Base-by-base conservation (phyloP, 2,329 filamentous ascomycete species). In the Cryphonectria naterciae region DNA sequence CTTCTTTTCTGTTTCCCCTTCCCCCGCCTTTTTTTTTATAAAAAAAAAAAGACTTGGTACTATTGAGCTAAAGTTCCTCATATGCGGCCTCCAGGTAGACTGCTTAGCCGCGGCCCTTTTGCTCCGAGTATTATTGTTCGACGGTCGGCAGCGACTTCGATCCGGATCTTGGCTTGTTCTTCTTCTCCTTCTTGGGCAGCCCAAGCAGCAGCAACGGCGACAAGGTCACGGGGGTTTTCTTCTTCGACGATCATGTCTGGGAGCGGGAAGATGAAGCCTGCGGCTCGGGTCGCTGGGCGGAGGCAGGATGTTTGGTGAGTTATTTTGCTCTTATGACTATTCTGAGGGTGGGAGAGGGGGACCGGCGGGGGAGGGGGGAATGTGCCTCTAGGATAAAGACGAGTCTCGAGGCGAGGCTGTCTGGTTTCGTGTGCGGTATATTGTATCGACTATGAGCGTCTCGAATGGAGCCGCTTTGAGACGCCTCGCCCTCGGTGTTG, bases 281-380 rank as follows among this genome's bases (percentile, higher is more conserved):
- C 81, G 10, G 81, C 81, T 39, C 76, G 81, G 46, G 81, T 83
- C 61, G 77, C 80, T 15, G 79, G 80, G n/a, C 78, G 80, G 72
- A 75, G 79, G 69, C 80, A 82, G 63, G 79, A 83, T 80, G 81
- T 83, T 19, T 83, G 81, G 81, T 81, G 69, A 78, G 79, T 64
- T 17, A 37, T 43, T 63, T n/a, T 63, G 35, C 37, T 37, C 43
- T 63, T 0, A 62, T 37, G 35, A 35, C 13, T 19, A 13, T 37
- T 17, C 56, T 49, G 22, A 8, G 7, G 10, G 8, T 15, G 25
- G 13, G 25, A 32, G 28, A 32, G 2, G 28, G 28, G 28, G 28
- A 3, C 3, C 4, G 32, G 32, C 3, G 32, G 32, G 32, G 32
- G 32, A 3, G 32, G 32, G 2, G 32, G 3, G 32, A 3, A 4